Evolutionary conservation across 495 filamentous ascomycete genomes (phyloP).

Genomic region (Sordaria brevicollis): DNA sequence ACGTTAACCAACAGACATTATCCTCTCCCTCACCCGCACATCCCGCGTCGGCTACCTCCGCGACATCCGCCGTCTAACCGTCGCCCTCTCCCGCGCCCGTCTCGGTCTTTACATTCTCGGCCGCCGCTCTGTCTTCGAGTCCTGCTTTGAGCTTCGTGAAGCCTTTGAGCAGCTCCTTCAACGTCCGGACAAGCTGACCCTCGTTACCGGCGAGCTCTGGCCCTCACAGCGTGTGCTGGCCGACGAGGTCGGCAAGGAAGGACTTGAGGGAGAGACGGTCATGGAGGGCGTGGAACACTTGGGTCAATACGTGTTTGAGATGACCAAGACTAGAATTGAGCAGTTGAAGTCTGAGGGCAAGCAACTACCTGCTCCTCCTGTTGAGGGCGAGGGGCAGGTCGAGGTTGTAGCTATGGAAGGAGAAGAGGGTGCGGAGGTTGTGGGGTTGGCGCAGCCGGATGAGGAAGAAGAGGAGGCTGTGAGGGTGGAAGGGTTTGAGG

Average conservation of each 20-base stretch:
- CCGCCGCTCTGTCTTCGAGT: constrained; percentile 78
- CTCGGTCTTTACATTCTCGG: constrained; percentile 91
- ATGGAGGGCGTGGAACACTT: constrained; percentile 94
- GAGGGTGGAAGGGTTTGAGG: constrained; percentile 1
- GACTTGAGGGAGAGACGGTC: constrained; percentile 37
- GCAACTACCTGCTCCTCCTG: constrained; percentile 13
- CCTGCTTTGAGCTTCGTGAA: constrained; percentile 76
- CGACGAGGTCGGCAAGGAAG: constrained; percentile 43
- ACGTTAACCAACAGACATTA: constrained; percentile 53
- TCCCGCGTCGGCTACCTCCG: constrained; percentile 86
- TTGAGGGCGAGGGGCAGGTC: constrained; percentile 5
- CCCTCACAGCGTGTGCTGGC: constrained; percentile 52
- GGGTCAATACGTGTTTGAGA: constrained; percentile 94
- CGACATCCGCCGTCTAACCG: constrained; percentile 86
- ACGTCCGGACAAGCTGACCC: constrained; percentile 64
- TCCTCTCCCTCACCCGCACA: constrained; percentile 84
- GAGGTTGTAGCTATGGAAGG: constrained; percentile 30
- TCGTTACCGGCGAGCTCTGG: constrained; percentile 80
- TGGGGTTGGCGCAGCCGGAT: constrained; percentile 12
- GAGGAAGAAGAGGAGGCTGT: constrained; percentile 26
- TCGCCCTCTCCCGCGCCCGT: constrained; percentile 89
- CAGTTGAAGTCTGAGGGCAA: constrained; percentile 35
- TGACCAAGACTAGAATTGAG: constrained; percentile 75
- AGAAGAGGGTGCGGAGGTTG: constrained; percentile 20
- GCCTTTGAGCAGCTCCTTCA: constrained; percentile 68